Conservation (phyloP, 805 yeast genomes). For the Yarrowia sp. region DNA sequence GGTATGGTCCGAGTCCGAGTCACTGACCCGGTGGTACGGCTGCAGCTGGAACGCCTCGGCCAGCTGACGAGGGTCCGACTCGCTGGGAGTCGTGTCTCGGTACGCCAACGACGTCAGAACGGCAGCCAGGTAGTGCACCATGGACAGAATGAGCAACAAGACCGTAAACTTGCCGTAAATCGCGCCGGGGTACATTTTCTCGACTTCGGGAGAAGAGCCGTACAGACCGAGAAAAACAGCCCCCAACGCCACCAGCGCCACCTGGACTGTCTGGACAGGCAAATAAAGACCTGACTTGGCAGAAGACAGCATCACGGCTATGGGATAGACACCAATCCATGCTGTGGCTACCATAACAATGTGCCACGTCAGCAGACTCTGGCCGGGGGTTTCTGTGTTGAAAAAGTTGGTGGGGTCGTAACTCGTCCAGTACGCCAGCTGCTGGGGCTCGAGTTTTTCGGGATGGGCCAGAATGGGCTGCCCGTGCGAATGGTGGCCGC, state of each 20-base stretch:
- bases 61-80: conserved; percentile 31
- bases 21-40: conserved; percentile 28
- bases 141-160: conserved; percentile 52
- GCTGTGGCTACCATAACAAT: conserved; percentile 44
- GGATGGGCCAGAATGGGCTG: conserved; percentile 65
- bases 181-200: conserved; percentile 64
- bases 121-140: conserved; percentile 55
- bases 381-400: conserved; percentile 44
- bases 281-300: conserved; percentile 57
- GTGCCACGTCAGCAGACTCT: conserved; percentile 55
- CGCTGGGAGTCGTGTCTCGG: conserved; percentile 39
- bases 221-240: conserved; percentile 56
- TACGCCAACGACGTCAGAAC: conserved; percentile 47
- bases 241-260: conserved; percentile 49
- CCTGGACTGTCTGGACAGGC: conserved; percentile 53
- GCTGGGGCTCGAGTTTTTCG: conserved; percentile 59
- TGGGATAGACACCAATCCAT: conserved; percentile 61
- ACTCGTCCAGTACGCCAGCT: conserved; percentile 68
- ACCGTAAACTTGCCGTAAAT: conserved; percentile 66
- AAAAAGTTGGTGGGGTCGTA: conserved; percentile 78
- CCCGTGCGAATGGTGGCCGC: conserved; percentile 53
- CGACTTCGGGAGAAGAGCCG: conserved; percentile 50
- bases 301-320: conserved; percentile 60
- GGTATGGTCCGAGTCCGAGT: conserved; percentile 17
- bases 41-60: conserved; percentile 37